Conservation (phyloP, 2,329 filamentous ascomycete genomes). For the Arthrobotrys sphaeroides region DNA sequence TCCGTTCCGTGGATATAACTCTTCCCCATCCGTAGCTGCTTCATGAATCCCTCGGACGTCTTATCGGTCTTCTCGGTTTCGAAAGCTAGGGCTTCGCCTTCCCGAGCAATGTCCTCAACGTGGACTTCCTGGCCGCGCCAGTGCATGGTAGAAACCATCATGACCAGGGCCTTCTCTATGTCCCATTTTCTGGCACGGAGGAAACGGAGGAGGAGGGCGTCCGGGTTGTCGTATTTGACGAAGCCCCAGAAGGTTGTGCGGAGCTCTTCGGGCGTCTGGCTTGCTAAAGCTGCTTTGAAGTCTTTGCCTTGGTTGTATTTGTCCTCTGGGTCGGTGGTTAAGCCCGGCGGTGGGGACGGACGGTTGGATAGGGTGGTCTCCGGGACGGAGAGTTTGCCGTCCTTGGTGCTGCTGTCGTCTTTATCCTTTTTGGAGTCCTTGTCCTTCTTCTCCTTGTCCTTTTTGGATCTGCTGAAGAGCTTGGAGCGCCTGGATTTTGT, state of each 20-base stretch:
- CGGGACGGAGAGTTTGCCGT: constrained; percentile 25
- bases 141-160: constrained; percentile 92
- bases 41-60: constrained; percentile 74
- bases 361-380: constrained; percentile 23
- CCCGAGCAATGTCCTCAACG: constrained; percentile 84
- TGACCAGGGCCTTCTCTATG: constrained; percentile 87
- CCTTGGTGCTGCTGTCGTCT: constrained; percentile 59
- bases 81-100: constrained; percentile 76
- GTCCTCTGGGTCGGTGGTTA: constrained; percentile 72
- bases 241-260: constrained; percentile 80
- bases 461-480: constrained; percentile 71
- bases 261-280: constrained; percentile 78
- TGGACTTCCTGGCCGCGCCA: constrained; percentile 86
- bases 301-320: constrained; percentile 92
- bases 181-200: constrained; percentile 95
- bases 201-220: constrained; percentile 82
- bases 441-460: constrained; percentile 65
- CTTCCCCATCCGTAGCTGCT: constrained; percentile 88
- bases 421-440: constrained; percentile 59
- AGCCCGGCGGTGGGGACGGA: constrained; percentile 59
- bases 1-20: constrained; percentile 90
- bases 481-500: constrained; percentile 75
- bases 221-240: constrained; percentile 87
- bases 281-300: constrained; percentile 82
- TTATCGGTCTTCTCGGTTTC: constrained; percentile 64